These are phyloP conservation scores for Elaeis oleifera DNA, from an alignment of 202 grass and related monocot species.

Conservation along the genomic window DNA sequence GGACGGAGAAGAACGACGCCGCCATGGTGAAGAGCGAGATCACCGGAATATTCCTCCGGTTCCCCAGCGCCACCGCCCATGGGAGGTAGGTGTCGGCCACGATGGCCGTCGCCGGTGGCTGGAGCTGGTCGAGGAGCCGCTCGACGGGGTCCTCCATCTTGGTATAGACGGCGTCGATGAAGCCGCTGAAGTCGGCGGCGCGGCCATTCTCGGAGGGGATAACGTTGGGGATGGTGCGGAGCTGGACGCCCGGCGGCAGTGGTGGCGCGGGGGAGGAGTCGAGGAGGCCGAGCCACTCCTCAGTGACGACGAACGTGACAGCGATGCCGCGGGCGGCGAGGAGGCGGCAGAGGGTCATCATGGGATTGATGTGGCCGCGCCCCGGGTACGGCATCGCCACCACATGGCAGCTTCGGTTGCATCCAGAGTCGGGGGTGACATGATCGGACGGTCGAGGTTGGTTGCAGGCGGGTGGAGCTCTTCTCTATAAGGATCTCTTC, in stretches of 20 bases:
- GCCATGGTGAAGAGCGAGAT: conserved; percentile 59
- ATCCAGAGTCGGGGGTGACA: too few species aligned
- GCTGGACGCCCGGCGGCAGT: conserved; percentile 25
- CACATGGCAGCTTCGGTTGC: conserved; percentile 30
- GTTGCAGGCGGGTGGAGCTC: too few species aligned
- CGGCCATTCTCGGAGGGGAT: conserved; percentile 70
- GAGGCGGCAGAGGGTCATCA: conserved; percentile 59
- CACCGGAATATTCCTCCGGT: conserved; percentile 47
- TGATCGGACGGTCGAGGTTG: too few species aligned
- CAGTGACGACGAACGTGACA: conserved; percentile 63
- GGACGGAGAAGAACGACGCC: conserved; percentile 36
- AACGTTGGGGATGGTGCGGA: conserved; percentile 58
- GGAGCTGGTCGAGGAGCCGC: conserved; percentile 37
- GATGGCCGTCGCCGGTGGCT: conserved; percentile 32
- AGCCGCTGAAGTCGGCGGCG: conserved; percentile 42
- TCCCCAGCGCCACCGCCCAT: conserved; percentile 57
- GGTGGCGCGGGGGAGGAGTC: conserved; percentile 4
- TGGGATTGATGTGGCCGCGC: conserved; percentile 69
- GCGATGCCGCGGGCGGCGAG: conserved; percentile 36
- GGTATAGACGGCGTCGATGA: conserved; percentile 53
- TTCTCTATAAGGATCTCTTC: too few species aligned
- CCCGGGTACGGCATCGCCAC: conserved; percentile 61
- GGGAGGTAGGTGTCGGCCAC: conserved; percentile 42
- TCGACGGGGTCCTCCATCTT: conserved; percentile 69
- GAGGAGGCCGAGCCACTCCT: conserved; percentile 71